Conservation (phyloP, 176 grass and related monocot species). For the Juncus inflexus region DNA sequence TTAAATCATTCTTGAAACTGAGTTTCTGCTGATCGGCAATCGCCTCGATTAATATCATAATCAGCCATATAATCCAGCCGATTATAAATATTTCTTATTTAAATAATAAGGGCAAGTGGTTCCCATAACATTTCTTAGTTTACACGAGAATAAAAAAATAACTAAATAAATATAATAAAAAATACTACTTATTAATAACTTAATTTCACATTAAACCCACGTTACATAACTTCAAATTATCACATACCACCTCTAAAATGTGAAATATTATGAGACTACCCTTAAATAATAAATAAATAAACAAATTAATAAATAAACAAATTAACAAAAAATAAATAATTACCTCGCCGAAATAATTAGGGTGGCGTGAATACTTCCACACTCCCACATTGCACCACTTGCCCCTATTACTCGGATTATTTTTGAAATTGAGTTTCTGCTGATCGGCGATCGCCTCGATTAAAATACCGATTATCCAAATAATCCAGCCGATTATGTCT, state of each 20-base stretch:
- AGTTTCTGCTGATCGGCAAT: conserved; percentile 89
- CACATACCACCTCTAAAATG: too few relatives aligned
- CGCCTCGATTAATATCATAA: conserved; percentile 56
- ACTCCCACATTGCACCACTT: conserved; percentile 76
- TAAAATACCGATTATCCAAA: conserved; percentile 58
- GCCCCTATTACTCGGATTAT: conserved; percentile 57
- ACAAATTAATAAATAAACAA: too few relatives aligned
- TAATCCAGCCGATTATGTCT: conserved; percentile 95
- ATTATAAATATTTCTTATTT: too few relatives aligned
- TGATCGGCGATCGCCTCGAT: conserved; percentile 76
- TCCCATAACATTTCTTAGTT: too few relatives aligned
- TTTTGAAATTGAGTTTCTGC: conserved; percentile 88
- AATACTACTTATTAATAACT: too few relatives aligned
- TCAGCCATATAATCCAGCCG: conserved; percentile 89
- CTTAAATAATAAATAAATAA: too few relatives aligned
- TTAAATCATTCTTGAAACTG: conserved; percentile 67
- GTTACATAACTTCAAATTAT: too few relatives aligned
- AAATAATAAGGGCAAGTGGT: too few relatives aligned
- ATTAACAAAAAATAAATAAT: too few relatives aligned
- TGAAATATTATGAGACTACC: not conserved
- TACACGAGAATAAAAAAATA: too few relatives aligned
- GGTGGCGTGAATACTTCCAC: conserved; percentile 92
- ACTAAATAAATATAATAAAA: too few relatives aligned
- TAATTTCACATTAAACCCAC: too few relatives aligned
- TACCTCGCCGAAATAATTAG: conserved; percentile 98